These are phyloP conservation scores for Fusarium sp. DNA, from an alignment of 2,329 filamentous ascomycete species.

Conservation along the genomic window DNA sequence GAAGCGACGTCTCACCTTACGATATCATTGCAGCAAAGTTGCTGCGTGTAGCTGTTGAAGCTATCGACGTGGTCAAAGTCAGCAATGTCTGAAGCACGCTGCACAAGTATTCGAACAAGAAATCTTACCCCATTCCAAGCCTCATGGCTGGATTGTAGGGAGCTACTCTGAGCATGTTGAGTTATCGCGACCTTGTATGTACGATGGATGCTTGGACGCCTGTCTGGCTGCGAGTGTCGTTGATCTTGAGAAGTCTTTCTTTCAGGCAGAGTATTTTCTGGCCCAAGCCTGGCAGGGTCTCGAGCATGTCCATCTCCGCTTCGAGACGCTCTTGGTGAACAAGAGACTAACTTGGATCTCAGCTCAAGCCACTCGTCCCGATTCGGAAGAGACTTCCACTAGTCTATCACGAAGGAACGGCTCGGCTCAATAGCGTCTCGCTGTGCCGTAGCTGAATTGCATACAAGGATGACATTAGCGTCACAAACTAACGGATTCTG, in stretches of 20 bases:
- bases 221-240: no score
- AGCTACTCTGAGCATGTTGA: neutral
- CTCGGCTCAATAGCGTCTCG: neutral
- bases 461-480: no score
- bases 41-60: conserved; percentile 16
- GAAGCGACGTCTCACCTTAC: neutral
- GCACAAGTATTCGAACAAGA: no score
- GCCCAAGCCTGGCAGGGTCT: no score
- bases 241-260: no score
- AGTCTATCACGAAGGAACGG: neutral
- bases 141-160: conserved; percentile 18
- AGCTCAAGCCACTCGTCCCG: neutral
- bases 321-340: no score
- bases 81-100: neutral
- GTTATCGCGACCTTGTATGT: neutral
- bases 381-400: neutral
- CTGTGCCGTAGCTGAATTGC: no score
- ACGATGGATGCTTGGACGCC: neutral
- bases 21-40: conserved; percentile 14
- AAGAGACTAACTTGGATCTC: neutral
- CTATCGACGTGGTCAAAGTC: neutral
- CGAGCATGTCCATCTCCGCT: no score
- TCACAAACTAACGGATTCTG: no score
- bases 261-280: no score
- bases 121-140: conserved; percentile 14